These are phyloP conservation scores for Tillandsia leiboldiana DNA, from an alignment of 176 grass and related monocot genomes.

Conservation along the genomic window DNA sequence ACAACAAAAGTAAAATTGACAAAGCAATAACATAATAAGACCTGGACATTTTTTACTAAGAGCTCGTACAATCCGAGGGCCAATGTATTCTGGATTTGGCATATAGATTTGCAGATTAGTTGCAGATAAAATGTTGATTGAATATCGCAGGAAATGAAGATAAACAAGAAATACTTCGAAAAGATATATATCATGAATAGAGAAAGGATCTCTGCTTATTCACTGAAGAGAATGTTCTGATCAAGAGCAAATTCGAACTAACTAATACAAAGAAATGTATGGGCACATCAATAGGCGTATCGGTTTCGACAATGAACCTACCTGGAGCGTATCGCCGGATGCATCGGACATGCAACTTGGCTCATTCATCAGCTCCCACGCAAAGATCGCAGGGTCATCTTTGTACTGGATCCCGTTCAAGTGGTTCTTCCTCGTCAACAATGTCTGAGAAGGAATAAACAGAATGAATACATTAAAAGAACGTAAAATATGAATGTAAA, in stretches of 20 bases:
- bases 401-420: conserved; percentile 75
- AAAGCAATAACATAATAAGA: not conserved
- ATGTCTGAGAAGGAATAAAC: conserved; percentile 28
- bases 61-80: not conserved
- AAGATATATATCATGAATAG: no score
- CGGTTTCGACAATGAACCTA: conserved; percentile 11
- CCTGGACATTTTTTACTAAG: not conserved
- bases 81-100: not conserved
- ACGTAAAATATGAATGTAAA: no score
- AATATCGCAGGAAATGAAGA: no score
- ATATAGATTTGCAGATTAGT: not conserved
- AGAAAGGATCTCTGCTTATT: not conserved
- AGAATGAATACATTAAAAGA: not conserved
- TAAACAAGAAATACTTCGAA: no score
- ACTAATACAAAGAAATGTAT: not conserved
- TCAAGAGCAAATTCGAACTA: not conserved
- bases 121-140: not conserved
- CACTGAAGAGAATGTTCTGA: not conserved
- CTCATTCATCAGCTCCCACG: conserved; percentile 98
- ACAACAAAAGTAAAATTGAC: not conserved
- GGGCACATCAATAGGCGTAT: not conserved
- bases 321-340: conserved; percentile 81
- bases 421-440: conserved; percentile 93
- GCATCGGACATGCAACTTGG: conserved; percentile 74
- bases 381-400: conserved; percentile 87